Conservation (phyloP, 2,329 filamentous ascomycete genomes). For the Neophaeococcomyces mojaviensis region DNA sequence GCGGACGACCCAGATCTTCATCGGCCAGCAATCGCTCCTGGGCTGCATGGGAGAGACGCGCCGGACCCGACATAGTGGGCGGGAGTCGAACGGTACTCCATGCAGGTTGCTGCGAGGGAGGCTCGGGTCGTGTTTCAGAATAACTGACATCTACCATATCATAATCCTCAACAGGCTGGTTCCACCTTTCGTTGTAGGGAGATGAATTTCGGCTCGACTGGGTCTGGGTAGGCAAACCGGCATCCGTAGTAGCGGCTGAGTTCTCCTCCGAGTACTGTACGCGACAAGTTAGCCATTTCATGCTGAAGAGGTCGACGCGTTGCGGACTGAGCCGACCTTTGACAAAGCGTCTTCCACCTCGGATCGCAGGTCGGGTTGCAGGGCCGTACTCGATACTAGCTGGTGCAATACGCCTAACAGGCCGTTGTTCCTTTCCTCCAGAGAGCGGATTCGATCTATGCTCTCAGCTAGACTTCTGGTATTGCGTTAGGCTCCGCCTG, state of each 20-base stretch:
- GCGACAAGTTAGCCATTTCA: background rate
- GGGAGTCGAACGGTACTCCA: background rate
- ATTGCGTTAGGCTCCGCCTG: background rate
- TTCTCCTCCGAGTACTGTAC: background rate
- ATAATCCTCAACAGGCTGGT: background rate
- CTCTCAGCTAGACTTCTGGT: conserved; percentile 7
- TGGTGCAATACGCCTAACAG: background rate
- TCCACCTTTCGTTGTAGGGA: background rate
- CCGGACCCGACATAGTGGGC: background rate
- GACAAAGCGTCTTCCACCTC: background rate
- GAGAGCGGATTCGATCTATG: conserved; percentile 1
- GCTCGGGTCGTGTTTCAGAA: background rate
- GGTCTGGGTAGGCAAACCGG: background rate
- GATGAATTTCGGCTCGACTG: background rate
- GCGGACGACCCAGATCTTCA: background rate
- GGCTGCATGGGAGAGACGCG: conserved; percentile 3
- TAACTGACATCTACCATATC: background rate
- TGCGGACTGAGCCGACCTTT: background rate
- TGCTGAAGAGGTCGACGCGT: background rate
- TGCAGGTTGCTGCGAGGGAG: background rate
- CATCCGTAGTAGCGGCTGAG: too few species aligned
- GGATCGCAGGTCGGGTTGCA: background rate
- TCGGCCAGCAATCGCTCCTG: conserved; percentile 3
- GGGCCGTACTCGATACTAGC: background rate
- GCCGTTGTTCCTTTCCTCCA: background rate